Evolutionary conservation across 1,284 basidiomycete genomes (phyloP).

Genomic region (Trametes versicolor): DNA sequence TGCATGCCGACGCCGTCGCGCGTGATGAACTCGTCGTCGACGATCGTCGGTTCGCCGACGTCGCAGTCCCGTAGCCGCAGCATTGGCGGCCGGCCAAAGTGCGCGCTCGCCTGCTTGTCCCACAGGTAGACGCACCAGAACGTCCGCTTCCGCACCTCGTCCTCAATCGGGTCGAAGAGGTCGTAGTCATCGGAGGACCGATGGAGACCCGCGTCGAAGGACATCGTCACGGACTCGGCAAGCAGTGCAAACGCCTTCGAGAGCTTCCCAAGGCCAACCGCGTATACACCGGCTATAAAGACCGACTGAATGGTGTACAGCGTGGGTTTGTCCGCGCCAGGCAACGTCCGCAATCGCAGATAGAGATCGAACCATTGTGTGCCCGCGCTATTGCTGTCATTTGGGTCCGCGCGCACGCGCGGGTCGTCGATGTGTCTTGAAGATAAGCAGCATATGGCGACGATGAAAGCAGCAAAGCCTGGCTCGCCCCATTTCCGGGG

Average conservation of each 20-base stretch:
- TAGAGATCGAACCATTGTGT: constrained; percentile 91
- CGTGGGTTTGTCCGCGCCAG: constrained; percentile 88
- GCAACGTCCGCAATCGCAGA: constrained; percentile 82
- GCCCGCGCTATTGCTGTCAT: constrained; percentile 86
- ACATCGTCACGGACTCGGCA: constrained; percentile 86
- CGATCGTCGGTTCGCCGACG: constrained; percentile 80
- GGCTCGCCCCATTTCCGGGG: constrained; percentile 94
- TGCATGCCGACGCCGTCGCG: constrained; percentile 75
- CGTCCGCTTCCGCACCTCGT: constrained; percentile 88
- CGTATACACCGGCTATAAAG: constrained; percentile 88
- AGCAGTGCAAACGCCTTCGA: constrained; percentile 87
- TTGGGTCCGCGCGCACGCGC: constrained; percentile 82
- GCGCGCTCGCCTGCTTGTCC: constrained; percentile 89
- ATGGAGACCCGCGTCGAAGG: constrained; percentile 87
- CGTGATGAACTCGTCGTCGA: constrained; percentile 91
- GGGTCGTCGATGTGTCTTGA: constrained; percentile 92
- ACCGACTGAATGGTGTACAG: constrained; percentile 90
- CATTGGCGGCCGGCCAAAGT: constrained; percentile 89
- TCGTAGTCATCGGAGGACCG: constrained; percentile 90
- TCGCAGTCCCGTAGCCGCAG: constrained; percentile 89
- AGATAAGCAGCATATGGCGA: constrained; percentile 88
- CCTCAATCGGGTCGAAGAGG: constrained; percentile 87
- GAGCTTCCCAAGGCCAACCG: constrained; percentile 87
- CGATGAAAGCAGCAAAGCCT: constrained; percentile 91
- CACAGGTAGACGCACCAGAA: constrained; percentile 95